These are phyloP conservation scores for Cyphellophora attinorum DNA, from an alignment of 2,329 filamentous ascomycete genomes.

Conservation along the genomic window DNA sequence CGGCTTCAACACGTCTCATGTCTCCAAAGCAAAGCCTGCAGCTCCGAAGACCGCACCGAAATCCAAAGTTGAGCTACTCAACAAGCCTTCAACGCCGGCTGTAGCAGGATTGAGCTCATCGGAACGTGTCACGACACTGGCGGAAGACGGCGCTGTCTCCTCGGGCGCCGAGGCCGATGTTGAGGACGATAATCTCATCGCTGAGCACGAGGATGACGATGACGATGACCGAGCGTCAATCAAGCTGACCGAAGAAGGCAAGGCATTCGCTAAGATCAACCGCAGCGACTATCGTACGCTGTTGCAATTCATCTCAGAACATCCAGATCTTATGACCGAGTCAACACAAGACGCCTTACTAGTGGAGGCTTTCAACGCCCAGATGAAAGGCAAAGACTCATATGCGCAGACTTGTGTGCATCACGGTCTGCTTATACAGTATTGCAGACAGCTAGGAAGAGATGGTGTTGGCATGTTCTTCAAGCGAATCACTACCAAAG, in stretches of 20 bases:
- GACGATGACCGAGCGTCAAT: constrained; percentile 63
- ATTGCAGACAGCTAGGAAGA: constrained; percentile 79
- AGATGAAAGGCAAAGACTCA: constrained; percentile 67
- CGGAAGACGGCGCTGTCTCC: constrained; percentile 36
- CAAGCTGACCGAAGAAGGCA: constrained; percentile 67
- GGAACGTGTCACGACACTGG: constrained; percentile 24
- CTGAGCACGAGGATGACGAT: constrained; percentile 31
- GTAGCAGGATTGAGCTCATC: constrained; percentile 18
- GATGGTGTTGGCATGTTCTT: constrained; percentile 91
- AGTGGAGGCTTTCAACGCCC: constrained; percentile 82
- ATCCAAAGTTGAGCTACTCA: constrained; percentile 60
- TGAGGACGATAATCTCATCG: constrained; percentile 37
- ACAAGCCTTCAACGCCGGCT: constrained; percentile 41
- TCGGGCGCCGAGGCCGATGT: constrained; percentile 54
- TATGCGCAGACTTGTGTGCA: constrained; percentile 80
- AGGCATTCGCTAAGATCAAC: constrained; percentile 71
- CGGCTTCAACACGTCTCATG: constrained; percentile 80
- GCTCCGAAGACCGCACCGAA: constrained; percentile 9
- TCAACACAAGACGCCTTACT: constrained; percentile 84
- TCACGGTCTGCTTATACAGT: constrained; percentile 84
- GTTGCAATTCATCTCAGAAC: constrained; percentile 65
- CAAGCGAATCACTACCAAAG: constrained; percentile 82
- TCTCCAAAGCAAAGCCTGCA: constrained; percentile 48
- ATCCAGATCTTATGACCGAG: constrained; percentile 72
- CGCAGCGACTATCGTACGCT: constrained; percentile 63